These are phyloP conservation scores for Lactarius trivialis DNA, from an alignment of 768 basidiomycete species.

Conservation along the genomic window DNA sequence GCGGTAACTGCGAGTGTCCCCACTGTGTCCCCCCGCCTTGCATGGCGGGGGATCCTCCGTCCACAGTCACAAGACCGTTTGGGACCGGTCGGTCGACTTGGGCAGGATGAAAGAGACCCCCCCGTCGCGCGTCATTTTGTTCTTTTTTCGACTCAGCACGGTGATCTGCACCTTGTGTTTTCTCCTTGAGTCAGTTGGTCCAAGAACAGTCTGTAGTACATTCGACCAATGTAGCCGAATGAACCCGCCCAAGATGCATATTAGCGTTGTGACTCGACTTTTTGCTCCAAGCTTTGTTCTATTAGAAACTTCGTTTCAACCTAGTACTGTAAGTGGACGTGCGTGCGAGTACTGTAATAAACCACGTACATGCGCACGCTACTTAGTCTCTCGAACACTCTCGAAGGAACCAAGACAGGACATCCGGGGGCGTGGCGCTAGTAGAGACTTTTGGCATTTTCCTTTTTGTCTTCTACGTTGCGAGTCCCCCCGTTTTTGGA, in stretches of 20 bases:
- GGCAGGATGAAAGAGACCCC: neutral
- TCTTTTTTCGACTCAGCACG: neutral
- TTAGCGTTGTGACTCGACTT: neutral
- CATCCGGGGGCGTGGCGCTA: neutral
- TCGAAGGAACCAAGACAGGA: neutral
- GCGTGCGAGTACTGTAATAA: no score
- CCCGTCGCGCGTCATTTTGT: neutral
- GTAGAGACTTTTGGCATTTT: neutral
- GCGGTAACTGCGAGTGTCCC: neutral
- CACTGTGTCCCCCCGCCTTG: neutral
- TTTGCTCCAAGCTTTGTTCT: no score
- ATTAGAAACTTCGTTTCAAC: neutral
- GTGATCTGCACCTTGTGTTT: neutral
- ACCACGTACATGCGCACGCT: no score
- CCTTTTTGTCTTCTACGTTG: neutral
- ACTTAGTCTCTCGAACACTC: neutral
- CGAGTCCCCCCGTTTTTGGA: neutral
- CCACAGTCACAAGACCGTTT: neutral
- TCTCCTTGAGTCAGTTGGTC: neutral
- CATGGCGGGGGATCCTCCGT: neutral
- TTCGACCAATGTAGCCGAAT: no score
- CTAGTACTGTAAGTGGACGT: no score
- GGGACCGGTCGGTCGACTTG: neutral
- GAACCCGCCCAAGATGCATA: no score
- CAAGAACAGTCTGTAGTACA: neutral